phyloP scores from a whole-genome alignment of 2,329 filamentous ascomycete genomes.

The Canariomyces notabilis region DNA sequence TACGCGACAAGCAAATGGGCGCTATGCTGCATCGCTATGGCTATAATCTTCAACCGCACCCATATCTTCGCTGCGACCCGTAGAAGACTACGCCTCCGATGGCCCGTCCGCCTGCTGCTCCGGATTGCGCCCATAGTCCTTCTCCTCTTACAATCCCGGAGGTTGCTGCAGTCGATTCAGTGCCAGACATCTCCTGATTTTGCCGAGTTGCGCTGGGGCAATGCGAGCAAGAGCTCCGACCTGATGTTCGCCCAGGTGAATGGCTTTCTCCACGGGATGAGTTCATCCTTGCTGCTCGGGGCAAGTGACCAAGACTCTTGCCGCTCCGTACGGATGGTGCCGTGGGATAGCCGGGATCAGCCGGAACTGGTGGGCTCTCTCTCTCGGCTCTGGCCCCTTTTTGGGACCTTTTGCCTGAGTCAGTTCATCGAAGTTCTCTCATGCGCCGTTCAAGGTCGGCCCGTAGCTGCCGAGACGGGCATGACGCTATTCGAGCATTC shows the following conservation, averaged over 20 bases:
- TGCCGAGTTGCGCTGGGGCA: constrained; percentile 63
- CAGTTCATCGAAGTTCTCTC: constrained; percentile 86
- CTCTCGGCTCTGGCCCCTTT: constrained; percentile 69
- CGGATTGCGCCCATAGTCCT: constrained; percentile 67
- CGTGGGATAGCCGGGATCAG: constrained; percentile 46
- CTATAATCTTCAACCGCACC: constrained; percentile 82
- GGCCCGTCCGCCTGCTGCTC: constrained; percentile 64
- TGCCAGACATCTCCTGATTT: constrained; percentile 83
- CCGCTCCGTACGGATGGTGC: constrained; percentile 66
- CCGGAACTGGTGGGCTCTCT: constrained; percentile 69
- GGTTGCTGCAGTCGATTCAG: constrained; percentile 76
- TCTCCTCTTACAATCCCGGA: constrained; percentile 62
- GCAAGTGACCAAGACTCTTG: constrained; percentile 72
- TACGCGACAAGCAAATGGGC: constrained; percentile 94
- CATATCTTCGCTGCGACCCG: constrained; percentile 90
- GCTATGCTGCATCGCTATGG: constrained; percentile 77
- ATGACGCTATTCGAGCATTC: constrained; percentile 98
- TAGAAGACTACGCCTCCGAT: constrained; percentile 69
- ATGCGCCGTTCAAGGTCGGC: constrained; percentile 79
- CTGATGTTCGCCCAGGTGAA: constrained; percentile 68
- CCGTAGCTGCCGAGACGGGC: constrained; percentile 77
- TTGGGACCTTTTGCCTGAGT: constrained; percentile 64
- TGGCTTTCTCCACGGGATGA: constrained; percentile 65
- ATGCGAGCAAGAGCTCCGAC: constrained; percentile 57
- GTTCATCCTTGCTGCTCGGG: constrained; percentile 67